Base-by-base conservation (phyloP, 2,329 filamentous ascomycete species). In the Arthrobotrys sinensis region DNA sequence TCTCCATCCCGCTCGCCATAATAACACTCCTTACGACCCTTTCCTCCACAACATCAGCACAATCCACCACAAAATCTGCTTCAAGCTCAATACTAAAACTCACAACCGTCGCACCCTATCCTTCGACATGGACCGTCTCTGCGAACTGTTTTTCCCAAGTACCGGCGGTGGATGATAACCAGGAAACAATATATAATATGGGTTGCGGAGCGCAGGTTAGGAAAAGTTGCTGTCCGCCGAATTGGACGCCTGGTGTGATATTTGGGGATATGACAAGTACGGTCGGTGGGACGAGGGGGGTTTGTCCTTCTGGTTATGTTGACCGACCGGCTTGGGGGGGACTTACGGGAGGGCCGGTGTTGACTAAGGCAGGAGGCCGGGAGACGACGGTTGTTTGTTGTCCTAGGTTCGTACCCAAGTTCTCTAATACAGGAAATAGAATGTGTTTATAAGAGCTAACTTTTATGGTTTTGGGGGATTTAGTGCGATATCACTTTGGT, bases 141-240 rank as follows among this genome's bases (percentile, higher is more conserved):
- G 21, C 67, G 4, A 53, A 55, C 10, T 78, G 75, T 21, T 72
- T 72, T 28, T 62, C 53, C 4, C 50, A 64, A 4, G 21, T 45
- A 28, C 3, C 62, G 1, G 67, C 67, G 6, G 3, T 34, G 2
- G 75, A 62, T 55, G 43, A 55, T 32, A 24, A 50, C n/a, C 19
- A 38, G n/a, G 67, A 65, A 21, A 53, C 46, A 6, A 78, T 78
- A 52, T 78, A 55, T 11, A 78, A 78, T 28, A 32, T 68, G 10
- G 75, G 75, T 5, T 78, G 75, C 8, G 75, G 75, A 14, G 64
- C 46, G 14, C 14, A 32, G 19, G 16, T 34, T 12, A 62, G 75
- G 14, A 53, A 63, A n/a, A 72, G 36, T 16, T 78, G 75, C 48
- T 78, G 75, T 57, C 75, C 75, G 32, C 75, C 67, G 2, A 32